phyloP scores from a whole-genome alignment of 192 early-diverging fungal genomes.

The Coemansia sp. region DNA sequence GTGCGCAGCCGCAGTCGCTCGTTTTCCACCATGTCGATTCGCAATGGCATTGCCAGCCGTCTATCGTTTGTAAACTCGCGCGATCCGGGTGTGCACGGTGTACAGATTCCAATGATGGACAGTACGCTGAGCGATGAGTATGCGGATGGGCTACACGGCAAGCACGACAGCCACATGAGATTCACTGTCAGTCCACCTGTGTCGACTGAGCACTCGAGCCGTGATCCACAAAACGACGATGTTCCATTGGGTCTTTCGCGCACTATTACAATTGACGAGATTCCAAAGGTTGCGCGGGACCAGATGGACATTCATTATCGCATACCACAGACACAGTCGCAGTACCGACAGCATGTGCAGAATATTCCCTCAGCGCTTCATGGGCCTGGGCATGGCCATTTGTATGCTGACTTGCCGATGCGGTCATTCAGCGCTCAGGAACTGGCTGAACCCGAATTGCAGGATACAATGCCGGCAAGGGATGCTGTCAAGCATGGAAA shows the following conservation, averaged over 20 bases:
- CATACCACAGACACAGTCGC: constrained; percentile 14
- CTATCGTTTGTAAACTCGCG: no score
- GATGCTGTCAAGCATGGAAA: neutral
- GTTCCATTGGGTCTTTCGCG: constrained; percentile 29
- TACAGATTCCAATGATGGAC: no score
- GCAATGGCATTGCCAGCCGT: no score
- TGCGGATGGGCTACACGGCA: neutral
- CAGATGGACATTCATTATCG: constrained; percentile 54
- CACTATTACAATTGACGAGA: constrained; percentile 54
- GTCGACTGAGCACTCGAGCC: constrained; percentile 2
- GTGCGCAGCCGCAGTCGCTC: no score
- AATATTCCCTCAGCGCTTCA: constrained; percentile 28
- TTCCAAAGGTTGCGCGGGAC: constrained; percentile 32
- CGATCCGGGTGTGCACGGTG: no score
- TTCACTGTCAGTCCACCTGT: neutral
- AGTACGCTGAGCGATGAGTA: no score
- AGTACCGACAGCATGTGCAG: constrained; percentile 38
- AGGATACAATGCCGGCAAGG: no score
- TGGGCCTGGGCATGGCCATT: constrained; percentile 25
- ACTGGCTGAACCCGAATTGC: neutral
- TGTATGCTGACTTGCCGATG: constrained; percentile 5
- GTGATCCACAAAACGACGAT: neutral
- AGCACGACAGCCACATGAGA: constrained; percentile 5
- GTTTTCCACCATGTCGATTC: no score
- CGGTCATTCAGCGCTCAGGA: constrained; percentile 38